Evolutionary conservation across 805 yeast genomes (phyloP).

Genomic region (Barnettozyma salicaria): DNA sequence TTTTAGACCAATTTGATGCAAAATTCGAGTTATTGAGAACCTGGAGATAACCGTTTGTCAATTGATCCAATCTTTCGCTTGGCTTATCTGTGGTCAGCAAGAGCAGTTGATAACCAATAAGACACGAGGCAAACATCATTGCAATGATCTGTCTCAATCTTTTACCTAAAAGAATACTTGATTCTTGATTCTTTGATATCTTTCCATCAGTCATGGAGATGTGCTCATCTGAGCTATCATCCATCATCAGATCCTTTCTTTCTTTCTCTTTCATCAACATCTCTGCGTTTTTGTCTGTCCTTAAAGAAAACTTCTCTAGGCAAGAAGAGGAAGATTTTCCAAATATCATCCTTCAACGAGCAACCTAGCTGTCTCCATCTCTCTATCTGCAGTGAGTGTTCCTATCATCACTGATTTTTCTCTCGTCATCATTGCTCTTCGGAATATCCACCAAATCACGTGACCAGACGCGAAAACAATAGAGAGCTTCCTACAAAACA

Average conservation of each 20-base stretch:
- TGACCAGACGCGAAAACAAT: constrained; percentile 3
- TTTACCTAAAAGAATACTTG: too few relatives aligned
- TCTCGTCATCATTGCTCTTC: too few relatives aligned
- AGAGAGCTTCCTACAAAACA: neutral
- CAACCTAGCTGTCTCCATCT: too few relatives aligned
- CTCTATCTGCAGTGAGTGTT: neutral
- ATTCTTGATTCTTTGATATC: too few relatives aligned
- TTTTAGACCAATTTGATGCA: constrained; percentile 49
- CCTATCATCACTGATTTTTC: neutral
- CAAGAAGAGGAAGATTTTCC: too few relatives aligned
- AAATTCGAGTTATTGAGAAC: constrained; percentile 25
- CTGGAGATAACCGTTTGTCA: constrained; percentile 21
- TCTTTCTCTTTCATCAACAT: neutral
- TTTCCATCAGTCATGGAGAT: too few relatives aligned
- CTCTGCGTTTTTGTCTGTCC: neutral
- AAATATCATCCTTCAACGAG: too few relatives aligned
- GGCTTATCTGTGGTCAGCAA: neutral
- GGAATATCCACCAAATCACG: neutral
- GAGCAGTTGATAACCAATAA: too few relatives aligned
- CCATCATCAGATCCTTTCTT: neutral
- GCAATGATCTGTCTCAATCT: too few relatives aligned
- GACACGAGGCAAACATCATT: too few relatives aligned
- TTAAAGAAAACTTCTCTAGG: constrained; percentile 6
- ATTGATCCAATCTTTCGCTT: constrained; percentile 4
- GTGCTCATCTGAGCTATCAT: neutral